These are phyloP conservation scores for Serendipita indica DNA, from an alignment of 768 basidiomycete genomes.

Conservation along the genomic window DNA sequence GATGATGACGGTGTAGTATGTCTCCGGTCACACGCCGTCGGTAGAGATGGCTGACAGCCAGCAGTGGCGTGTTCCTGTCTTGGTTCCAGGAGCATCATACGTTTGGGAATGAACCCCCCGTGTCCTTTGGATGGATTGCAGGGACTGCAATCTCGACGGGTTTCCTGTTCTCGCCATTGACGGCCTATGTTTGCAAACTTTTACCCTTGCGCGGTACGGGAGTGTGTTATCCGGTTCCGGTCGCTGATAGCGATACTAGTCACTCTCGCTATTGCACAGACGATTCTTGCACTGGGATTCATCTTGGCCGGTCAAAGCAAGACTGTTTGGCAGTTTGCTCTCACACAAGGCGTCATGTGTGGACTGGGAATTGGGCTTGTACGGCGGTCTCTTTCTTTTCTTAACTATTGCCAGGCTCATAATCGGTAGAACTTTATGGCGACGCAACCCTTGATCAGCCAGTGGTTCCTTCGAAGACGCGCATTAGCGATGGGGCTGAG, in stretches of 20 bases:
- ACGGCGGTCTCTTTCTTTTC: not conserved
- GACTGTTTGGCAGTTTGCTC: conserved; percentile 18
- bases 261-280: conserved; percentile 16
- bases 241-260: conserved; percentile 12
- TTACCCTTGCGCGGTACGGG: conserved; percentile 4
- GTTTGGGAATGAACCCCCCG: not conserved
- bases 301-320: conserved; percentile 17
- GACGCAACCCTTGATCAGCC: conserved; percentile 12
- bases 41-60: not conserved
- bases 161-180: conserved; percentile 16
- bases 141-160: conserved; percentile 16
- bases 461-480: conserved; percentile 11
- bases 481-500: conserved; percentile 10
- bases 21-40: not conserved
- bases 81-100: not conserved
- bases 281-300: conserved; percentile 13
- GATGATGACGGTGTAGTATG: not conserved
- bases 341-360: conserved; percentile 18
- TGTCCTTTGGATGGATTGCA: conserved; percentile 17
- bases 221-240: not conserved
- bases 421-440: conserved; percentile 9
- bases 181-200: conserved; percentile 16
- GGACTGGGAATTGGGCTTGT: conserved; percentile 18
- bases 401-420: not conserved
- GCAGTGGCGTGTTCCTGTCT: not conserved